Evolutionary conservation across 2,329 filamentous ascomycete genomes (phyloP), one percentile per base, ranked within the genome.

Genomic region (Scytalidium lignicola): DNA sequence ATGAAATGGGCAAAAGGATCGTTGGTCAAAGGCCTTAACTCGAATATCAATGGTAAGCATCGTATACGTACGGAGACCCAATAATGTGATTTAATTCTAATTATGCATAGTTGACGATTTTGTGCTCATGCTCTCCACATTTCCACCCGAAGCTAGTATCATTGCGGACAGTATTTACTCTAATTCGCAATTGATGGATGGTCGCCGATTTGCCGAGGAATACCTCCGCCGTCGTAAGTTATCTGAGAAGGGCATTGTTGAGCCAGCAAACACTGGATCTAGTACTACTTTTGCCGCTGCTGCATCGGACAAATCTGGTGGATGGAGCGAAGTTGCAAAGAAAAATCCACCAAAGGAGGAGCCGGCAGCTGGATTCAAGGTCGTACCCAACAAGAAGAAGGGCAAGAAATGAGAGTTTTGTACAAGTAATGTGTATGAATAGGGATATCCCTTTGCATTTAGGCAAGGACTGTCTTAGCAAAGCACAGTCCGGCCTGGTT

Each of bases 321-420:
- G 92, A 18, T 99, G 93, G 93, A 96, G 79, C 59, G 93, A 97
- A 71, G 93, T 99, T 46, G 93, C 93, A 1, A 97, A 97, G 83
- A 96, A 96, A 76, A 86, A 87, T 44, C 70, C 72, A 48, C 71
- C 73, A 49, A 70, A 67, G 53, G 70, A 71, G 62, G 69, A 58
- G 62, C 55, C 58, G 45, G 55, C 68, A 44, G 65, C 69, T 41
- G 79, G 75, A 20, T 97, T 96, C 74, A 93, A 93, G 75, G 88
- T 97, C 47, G 92, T 97, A 10, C 82, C 89, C 13, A 80, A 85
- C 55, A 91, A 93, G 69, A 97, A 96, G 83, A 96, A 96, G 80
- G 85, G 86, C 65, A 86, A 86, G 75, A 90, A 85, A 75, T 84
- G 52, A 61, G 55, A 28, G 39, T 48, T 45, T 21, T 20, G 41